phyloP scores from a whole-genome alignment of 352 stramenopile species.

The Pseudoperonospora humuli region DNA sequence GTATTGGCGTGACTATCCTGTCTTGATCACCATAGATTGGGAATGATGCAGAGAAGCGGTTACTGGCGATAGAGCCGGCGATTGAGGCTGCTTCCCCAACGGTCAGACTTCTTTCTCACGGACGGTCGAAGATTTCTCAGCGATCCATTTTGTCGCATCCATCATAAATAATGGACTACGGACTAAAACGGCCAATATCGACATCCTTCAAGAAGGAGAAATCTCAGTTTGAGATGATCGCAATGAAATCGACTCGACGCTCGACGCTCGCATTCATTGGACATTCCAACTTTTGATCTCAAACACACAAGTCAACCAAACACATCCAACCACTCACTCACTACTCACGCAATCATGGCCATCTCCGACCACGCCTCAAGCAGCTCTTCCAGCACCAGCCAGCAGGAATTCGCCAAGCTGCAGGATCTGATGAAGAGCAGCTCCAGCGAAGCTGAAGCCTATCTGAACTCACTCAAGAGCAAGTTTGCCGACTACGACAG shows the following conservation, averaged over 20 bases:
- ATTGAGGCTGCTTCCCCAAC: background rate
- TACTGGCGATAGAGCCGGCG: too few relatives aligned
- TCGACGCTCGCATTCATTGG: background rate
- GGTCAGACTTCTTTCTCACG: constrained; percentile 1
- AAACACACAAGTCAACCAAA: constrained; percentile 3
- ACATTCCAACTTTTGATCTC: constrained; percentile 15
- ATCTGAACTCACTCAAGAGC: constrained; percentile 32
- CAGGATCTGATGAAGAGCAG: constrained; percentile 27
- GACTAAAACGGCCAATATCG: background rate
- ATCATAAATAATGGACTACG: constrained; percentile 3
- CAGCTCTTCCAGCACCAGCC: constrained; percentile 14
- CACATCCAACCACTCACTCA: background rate
- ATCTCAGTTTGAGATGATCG: background rate
- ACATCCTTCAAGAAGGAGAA: too few relatives aligned
- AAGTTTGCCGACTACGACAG: constrained; percentile 37
- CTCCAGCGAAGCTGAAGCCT: constrained; percentile 19
- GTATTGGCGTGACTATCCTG: too few relatives aligned
- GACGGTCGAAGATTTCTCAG: constrained; percentile 7
- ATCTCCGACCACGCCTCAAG: constrained; percentile 16
- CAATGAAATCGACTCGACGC: background rate
- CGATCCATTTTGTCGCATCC: constrained; percentile 12
- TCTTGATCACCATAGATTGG: too few relatives aligned
- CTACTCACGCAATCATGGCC: constrained; percentile 8
- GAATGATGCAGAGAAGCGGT: too few relatives aligned
- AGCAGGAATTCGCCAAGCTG: constrained; percentile 32